Evolutionary conservation across 495 filamentous ascomycete genomes (phyloP).

Genomic region (Penicillium fimorum): DNA sequence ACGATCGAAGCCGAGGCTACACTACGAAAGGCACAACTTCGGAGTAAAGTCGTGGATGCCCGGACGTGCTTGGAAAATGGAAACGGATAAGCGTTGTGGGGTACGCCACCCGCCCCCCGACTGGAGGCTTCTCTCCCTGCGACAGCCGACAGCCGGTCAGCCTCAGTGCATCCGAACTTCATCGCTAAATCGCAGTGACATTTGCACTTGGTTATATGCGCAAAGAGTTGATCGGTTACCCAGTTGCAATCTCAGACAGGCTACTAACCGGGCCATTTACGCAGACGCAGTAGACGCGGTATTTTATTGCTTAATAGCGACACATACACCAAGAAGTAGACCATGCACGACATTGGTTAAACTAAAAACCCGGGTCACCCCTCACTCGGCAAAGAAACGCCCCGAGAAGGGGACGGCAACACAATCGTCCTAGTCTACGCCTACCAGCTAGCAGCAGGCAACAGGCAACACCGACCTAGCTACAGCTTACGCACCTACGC

Average conservation of each 20-base stretch:
- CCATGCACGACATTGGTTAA: conserved; percentile 36
- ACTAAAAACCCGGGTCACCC: conserved; percentile 44
- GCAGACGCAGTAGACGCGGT: too few relatives aligned
- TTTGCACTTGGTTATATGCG: too few relatives aligned
- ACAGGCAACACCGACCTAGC: too few relatives aligned
- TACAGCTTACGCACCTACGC: too few relatives aligned
- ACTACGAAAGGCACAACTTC: conserved; percentile 29
- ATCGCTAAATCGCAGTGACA: conserved; percentile 7
- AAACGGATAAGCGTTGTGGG: conserved; percentile 41
- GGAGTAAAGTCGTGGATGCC: conserved; percentile 24
- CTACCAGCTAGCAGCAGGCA: conserved; percentile 7
- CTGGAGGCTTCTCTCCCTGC: conserved; percentile 22
- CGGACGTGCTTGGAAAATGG: conserved; percentile 31
- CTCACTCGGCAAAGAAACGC: conserved; percentile 34
- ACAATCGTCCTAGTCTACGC: conserved; percentile 41
- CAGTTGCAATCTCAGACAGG: too few relatives aligned
- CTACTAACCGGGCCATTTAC: too few relatives aligned
- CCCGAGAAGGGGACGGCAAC: conserved; percentile 39
- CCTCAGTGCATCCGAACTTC: conserved; percentile 29
- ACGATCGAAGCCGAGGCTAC: conserved; percentile 23
- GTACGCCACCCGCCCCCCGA: conserved; percentile 37
- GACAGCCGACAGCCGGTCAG: conserved; percentile 27
- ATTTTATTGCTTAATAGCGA: conserved; percentile 9
- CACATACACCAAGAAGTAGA: conserved; percentile 35
- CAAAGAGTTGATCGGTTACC: too few relatives aligned